Percentiles rank a stretch among this genome's conserved stretches.
Evolutionary conservation across 176 grass and related monocot genomes (phyloP).

Genomic region (Triticum dicoccoides): DNA sequence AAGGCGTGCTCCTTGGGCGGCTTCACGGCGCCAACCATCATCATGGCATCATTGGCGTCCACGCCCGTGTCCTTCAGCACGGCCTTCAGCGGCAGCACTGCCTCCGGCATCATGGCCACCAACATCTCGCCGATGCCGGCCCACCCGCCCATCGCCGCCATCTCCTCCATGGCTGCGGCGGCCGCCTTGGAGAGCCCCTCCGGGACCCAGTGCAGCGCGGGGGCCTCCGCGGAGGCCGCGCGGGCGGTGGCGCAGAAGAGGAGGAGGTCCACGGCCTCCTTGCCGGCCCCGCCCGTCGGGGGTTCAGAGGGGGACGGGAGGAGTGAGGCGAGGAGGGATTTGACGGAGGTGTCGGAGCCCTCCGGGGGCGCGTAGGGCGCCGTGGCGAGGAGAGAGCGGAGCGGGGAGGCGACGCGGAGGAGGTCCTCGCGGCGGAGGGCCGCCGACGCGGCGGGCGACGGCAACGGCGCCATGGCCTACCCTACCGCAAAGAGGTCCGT

Average conservation of each 20-base stretch:
- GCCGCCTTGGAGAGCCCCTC: background rate
- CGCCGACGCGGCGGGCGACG: too few species aligned
- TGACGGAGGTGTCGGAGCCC: background rate
- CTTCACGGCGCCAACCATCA: constrained; percentile 45
- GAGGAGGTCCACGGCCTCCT: background rate
- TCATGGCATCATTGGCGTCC: constrained; percentile 51
- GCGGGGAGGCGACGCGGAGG: background rate
- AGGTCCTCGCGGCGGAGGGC: background rate
- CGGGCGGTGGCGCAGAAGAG: background rate
- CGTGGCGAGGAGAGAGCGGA: background rate
- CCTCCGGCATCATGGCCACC: constrained; percentile 37
- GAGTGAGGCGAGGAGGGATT: background rate
- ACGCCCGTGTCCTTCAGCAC: constrained; percentile 57
- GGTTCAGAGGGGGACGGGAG: background rate
- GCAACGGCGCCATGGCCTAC: too few species aligned
- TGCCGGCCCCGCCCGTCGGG: background rate
- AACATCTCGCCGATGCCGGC: background rate
- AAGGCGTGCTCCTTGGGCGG: constrained; percentile 64
- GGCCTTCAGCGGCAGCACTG: constrained; percentile 52
- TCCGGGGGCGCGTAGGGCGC: background rate
- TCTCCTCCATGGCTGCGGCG: background rate
- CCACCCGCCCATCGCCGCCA: background rate
- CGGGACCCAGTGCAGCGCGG: background rate
- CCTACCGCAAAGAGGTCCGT: too few species aligned
- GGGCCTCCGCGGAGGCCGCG: background rate